Evolutionary conservation across 2,329 filamentous ascomycete genomes (phyloP), one percentile per base, ranked within the genome.

Genomic region (Alternaria sp.): DNA sequence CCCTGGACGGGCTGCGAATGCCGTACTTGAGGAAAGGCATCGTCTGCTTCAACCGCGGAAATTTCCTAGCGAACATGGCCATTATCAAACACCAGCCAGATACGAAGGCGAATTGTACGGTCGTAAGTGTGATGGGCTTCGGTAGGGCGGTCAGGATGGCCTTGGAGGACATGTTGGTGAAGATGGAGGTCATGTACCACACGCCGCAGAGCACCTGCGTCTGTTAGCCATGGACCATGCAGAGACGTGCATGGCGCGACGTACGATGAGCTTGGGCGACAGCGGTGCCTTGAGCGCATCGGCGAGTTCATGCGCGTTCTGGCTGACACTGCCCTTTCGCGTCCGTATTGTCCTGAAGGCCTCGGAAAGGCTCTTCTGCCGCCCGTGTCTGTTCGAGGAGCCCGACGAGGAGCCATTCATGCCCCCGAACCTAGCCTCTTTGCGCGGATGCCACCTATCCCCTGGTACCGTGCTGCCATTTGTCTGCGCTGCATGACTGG

Each of bases 121-220:
- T 86, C 2, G 95, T 98, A 73, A 98, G 87, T 19, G 95, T 97
- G 30, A 96, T 91, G 2, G 95, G 95, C 81, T 93, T 96, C 62
- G 92, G 89, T 69, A 97, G 93, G 46, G 93, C 92, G 70, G 93
- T 97, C 65, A 98, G 86, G 75, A 99, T 99, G 17, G 95, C 92
- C 83, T 99, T 99, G 56, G 96, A 97, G 23, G 96, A 98, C 3
- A 96, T 97, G 79, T 98, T 99, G 66, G 96, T 97, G 71, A 98
- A 84, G 66, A 96, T 96, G 46, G 95, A 98, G 23, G 94, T 97
- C 79, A 92, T 87, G 84, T 98, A 99, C 96, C 96, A 98, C 76
- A 95, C 82, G 61, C 94, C 83, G 81, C 95, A 98, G 52, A 97
- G 89, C 54, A 87, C 81, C 95, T 97, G 80, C 51, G 30, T 45